A percentile compares a stretch with the other conserved stretches of the same genome.
Conservation (phyloP, 768 basidiomycete genomes). For the Suillus americanus region DNA sequence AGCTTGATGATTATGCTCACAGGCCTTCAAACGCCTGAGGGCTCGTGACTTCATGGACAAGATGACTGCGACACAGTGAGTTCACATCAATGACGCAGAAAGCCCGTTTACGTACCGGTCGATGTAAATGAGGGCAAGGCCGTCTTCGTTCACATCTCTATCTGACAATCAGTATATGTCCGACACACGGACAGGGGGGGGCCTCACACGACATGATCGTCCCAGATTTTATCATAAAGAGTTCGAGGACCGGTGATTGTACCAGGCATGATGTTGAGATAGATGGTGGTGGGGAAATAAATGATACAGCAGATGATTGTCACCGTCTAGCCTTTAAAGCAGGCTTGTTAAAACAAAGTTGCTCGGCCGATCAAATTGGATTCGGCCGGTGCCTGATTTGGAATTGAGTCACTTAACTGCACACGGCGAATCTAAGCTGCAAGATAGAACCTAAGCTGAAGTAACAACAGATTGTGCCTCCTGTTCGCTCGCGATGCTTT, state of each 20-base stretch:
- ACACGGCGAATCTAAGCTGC: too few species aligned
- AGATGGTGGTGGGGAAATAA: slow-evolving; percentile 8
- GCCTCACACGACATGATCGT: slow-evolving; percentile 89
- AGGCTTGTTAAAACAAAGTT: slow-evolving; percentile 5
- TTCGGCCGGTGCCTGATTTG: slow-evolving; percentile 1
- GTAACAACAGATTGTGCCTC: not conserved
- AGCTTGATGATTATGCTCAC: slow-evolving; percentile 37
- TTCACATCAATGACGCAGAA: not conserved
- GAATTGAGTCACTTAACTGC: not conserved
- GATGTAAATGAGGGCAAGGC: slow-evolving; percentile 80
- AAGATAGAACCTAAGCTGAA: too few species aligned
- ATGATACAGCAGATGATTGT: slow-evolving; percentile 1
- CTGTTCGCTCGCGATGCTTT: not conserved
- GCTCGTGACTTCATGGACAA: slow-evolving; percentile 91
- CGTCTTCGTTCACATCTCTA: slow-evolving; percentile 74
- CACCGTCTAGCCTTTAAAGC: not conserved
- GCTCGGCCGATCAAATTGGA: not conserved
- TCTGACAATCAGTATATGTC: slow-evolving; percentile 11
- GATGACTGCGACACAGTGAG: slow-evolving; percentile 36
- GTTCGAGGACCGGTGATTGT: slow-evolving; percentile 71
- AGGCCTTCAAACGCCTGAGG: slow-evolving; percentile 91
- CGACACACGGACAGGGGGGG: slow-evolving; percentile 10
- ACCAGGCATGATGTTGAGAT: slow-evolving; percentile 45
- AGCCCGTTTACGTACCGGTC: slow-evolving; percentile 51
- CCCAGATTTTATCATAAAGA: slow-evolving; percentile 97